Evolutionary conservation across 805 yeast species (phyloP), one percentile per base, ranked within the genome.

Genomic region (Kazachstania martiniae): DNA sequence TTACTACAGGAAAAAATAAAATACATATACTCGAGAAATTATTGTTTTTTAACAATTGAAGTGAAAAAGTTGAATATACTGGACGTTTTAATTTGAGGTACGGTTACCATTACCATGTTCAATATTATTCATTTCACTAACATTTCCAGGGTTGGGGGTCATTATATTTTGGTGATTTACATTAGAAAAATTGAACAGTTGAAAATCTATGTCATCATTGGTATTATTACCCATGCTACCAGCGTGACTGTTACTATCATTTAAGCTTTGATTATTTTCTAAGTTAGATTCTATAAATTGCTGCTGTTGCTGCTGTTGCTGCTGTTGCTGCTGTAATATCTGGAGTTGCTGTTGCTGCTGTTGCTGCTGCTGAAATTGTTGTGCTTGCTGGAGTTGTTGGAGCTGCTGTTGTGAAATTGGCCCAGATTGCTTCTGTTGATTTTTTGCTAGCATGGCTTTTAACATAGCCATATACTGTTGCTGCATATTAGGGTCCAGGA

Each of bases 331-430:
- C 10, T 17, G 16, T 17, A 8, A 7, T 5, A 16, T 5, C 4
- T 17, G 4, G 28, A 32, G 38, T 22, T 32, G 38, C 14, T 33
- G 34, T 16, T 29, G 31, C 10, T 35, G 41, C 17, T 36, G 46
- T 12, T 38, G 43, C 21, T 39, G 46, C 23, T 40, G 49, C 16
- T 43, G 51, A 14, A 41, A 53, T 12, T 34, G 47, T 23, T 35
- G 51, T 22, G 33, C 50, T 25, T 43, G 53, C 21, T 34, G n/a
- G n/a, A n/a, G n/a, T n/a, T n/a, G n/a, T n/a, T n/a, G n/a, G n/a
- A n/a, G n/a, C n/a, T n/a, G n/a, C n/a, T n/a, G n/a, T n/a, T n/a
- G n/a, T n/a, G n/a, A n/a, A n/a, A 23, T 23, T 23, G n/a, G 22
- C 22, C 22, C 22, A 19, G 10, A 8, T 19, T 19, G 22, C 8